Conservation (phyloP, 1,139 yeast species). For the Spathaspora sp. region DNA sequence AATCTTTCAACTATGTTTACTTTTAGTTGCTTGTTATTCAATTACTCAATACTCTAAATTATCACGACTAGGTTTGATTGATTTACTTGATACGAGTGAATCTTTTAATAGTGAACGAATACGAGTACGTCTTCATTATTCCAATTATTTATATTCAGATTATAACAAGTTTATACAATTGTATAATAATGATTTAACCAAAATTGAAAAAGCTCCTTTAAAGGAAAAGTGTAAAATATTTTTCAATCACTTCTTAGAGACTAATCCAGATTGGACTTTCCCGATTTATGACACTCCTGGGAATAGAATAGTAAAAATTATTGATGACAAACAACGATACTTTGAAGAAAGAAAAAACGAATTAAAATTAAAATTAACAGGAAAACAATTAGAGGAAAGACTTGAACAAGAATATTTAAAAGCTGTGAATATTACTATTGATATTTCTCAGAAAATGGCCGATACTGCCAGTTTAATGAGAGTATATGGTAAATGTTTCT, state of each 20-base stretch:
- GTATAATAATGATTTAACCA: constrained; percentile 13
- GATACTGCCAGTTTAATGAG: constrained; percentile 35
- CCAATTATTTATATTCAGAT: constrained; percentile 28
- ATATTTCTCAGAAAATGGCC: constrained; percentile 34
- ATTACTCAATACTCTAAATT: neutral
- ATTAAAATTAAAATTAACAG: constrained; percentile 7
- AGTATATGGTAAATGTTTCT: constrained; percentile 38
- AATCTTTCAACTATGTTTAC: neutral
- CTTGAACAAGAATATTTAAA: constrained; percentile 14
- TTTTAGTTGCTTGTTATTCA: neutral
- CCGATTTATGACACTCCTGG: constrained; percentile 13
- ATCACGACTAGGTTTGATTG: neutral
- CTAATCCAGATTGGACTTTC: constrained; percentile 28
- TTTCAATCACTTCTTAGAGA: constrained; percentile 23
- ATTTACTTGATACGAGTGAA: neutral
- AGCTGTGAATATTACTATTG: constrained; percentile 17
- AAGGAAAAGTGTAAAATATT: constrained; percentile 29
- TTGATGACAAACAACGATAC: constrained; percentile 17
- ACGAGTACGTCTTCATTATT: constrained; percentile 26
- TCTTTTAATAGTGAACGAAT: constrained; percentile 7
- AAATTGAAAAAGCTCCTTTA: constrained; percentile 17
- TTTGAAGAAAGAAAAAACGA: constrained; percentile 8
- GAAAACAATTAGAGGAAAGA: constrained; percentile 5
- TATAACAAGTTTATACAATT: constrained; percentile 21
- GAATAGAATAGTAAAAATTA: constrained; percentile 28